Evolutionary conservation across 805 yeast genomes (phyloP).

Genomic region (Maudiozyma saulgeensis): DNA sequence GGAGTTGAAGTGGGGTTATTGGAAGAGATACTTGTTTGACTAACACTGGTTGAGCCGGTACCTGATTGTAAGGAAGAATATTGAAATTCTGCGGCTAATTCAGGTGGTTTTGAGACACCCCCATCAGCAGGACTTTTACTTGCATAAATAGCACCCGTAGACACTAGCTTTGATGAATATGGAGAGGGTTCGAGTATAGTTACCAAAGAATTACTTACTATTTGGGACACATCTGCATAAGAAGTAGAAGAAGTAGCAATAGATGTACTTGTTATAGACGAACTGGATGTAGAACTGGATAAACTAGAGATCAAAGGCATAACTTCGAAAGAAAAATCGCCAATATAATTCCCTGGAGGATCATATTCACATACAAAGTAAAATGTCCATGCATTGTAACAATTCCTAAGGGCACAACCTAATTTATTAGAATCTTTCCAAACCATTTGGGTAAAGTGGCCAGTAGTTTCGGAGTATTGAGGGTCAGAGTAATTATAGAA

Average conservation of each 20-base stretch:
- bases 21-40: no score
- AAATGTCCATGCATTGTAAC: slow-evolving; percentile 43
- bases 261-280: neutral
- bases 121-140: no score
- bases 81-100: no score
- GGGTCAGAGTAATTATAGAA: slow-evolving; percentile 43
- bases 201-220: neutral
- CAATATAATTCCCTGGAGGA: slow-evolving; percentile 62
- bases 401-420: slow-evolving; percentile 65
- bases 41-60: no score
- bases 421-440: slow-evolving; percentile 54
- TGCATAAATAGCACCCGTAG: no score
- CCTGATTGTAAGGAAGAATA: no score
- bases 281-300: neutral
- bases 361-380: slow-evolving; percentile 69
- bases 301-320: slow-evolving; percentile 4
- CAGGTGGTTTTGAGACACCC: neutral
- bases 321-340: slow-evolving; percentile 36
- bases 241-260: neutral
- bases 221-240: neutral
- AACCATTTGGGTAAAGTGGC: slow-evolving; percentile 70
- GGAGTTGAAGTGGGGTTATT: no score
- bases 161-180: no score
- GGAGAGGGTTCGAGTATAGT: no score
- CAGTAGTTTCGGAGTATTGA: slow-evolving; percentile 37